Conservation (phyloP, 345 rosid genomes). For the Combretum micranthum region DNA sequence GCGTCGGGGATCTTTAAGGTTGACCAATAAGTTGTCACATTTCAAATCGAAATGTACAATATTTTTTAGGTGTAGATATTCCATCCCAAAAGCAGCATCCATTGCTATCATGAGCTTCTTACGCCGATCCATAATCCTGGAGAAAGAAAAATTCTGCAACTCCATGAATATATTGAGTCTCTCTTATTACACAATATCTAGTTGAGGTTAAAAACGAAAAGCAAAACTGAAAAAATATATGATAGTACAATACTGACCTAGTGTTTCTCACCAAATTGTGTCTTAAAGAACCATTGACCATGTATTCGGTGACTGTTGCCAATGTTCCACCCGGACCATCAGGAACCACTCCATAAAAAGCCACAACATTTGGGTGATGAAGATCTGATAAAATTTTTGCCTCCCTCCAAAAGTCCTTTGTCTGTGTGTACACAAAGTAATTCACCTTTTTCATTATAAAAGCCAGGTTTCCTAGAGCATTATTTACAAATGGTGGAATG, state of each 20-base stretch:
- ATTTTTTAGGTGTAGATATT: slow-evolving; percentile 75
- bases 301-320: slow-evolving; percentile 85
- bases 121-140: slow-evolving; percentile 74
- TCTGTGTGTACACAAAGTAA: slow-evolving; percentile 21
- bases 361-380: slow-evolving; percentile 95
- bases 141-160: slow-evolving; percentile 7
- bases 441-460: too few relatives aligned
- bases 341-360: slow-evolving; percentile 87
- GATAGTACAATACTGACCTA: slow-evolving; percentile 26
- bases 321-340: slow-evolving; percentile 85
- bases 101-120: slow-evolving; percentile 64
- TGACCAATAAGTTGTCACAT: slow-evolving; percentile 88
- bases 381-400: slow-evolving; percentile 77
- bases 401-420: slow-evolving; percentile 87
- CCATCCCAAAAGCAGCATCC: slow-evolving; percentile 98
- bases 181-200: neutral
- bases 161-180: slow-evolving; percentile 13
- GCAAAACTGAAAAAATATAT: neutral
- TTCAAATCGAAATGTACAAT: slow-evolving; percentile 94
- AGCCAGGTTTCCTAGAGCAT: too few relatives aligned
- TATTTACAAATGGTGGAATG: neutral
- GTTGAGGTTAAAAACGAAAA: neutral
- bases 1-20: slow-evolving; percentile 80
- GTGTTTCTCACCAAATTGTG: slow-evolving; percentile 60
- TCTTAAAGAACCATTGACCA: slow-evolving; percentile 90